A percentile compares a stretch with the other conserved stretches of the same genome.
Evolutionary conservation across 768 basidiomycete genomes (phyloP).

Genomic region (Xerocomellus chrysenteron): DNA sequence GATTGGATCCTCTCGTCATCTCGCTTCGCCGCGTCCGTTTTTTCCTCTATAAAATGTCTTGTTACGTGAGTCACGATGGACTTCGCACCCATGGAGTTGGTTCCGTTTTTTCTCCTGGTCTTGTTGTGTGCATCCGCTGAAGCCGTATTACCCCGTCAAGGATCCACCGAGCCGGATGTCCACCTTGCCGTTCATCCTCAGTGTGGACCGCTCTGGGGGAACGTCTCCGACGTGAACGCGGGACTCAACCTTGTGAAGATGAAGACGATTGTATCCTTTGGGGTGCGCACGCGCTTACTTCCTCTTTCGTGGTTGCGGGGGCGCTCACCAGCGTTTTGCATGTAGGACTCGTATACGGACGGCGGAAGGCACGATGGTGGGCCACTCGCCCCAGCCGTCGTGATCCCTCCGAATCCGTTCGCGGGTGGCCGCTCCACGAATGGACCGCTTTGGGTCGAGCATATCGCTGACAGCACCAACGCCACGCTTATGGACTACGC

Average conservation of each 20-base stretch:
- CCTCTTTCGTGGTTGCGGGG: not conserved
- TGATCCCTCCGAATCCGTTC: slow-evolving; percentile 42
- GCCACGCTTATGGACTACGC: slow-evolving; percentile 52
- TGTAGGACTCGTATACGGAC: slow-evolving; percentile 50
- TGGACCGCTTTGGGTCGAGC: slow-evolving; percentile 50
- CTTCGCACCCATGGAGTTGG: not conserved
- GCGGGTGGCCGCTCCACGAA: slow-evolving; percentile 54
- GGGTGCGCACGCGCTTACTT: slow-evolving; percentile 32
- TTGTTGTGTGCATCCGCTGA: slow-evolving; percentile 8
- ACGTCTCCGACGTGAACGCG: slow-evolving; percentile 46
- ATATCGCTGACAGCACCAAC: slow-evolving; percentile 39
- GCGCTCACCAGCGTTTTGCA: not conserved
- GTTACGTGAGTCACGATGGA: not conserved
- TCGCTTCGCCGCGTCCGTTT: not conserved
- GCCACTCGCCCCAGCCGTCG: slow-evolving; percentile 39
- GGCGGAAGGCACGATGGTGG: slow-evolving; percentile 49
- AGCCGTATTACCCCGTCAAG: slow-evolving; percentile 9
- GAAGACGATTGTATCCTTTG: slow-evolving; percentile 53
- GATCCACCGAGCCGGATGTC: slow-evolving; percentile 19
- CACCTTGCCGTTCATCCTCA: slow-evolving; percentile 47
- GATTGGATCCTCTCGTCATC: not conserved
- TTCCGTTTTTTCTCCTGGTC: not conserved
- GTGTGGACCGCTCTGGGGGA: slow-evolving; percentile 43
- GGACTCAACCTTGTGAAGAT: slow-evolving; percentile 39
- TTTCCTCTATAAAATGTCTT: not conserved